Base-by-base conservation (phyloP, 2,329 filamentous ascomycete species). In the Tothia fuscella region DNA sequence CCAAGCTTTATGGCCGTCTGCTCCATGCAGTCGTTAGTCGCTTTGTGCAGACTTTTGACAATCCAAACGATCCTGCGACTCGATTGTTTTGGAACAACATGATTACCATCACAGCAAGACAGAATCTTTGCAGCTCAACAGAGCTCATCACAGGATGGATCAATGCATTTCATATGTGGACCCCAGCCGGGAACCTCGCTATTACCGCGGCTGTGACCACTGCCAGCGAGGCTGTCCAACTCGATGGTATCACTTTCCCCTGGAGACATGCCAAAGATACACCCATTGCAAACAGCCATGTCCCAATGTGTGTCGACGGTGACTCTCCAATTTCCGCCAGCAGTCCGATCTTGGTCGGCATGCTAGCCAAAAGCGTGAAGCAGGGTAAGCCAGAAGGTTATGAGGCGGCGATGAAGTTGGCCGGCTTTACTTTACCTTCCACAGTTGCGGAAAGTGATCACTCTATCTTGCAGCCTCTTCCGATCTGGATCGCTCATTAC, bases 151-250 rank as follows among this genome's bases (percentile, higher is more conserved):
- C 19, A 6, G 46, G 46, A 7, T 49, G 46, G 47, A 22, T 49
- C n/a, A 46, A 36, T 20, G 47, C 33, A 5, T 48, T 49, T 28
- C 38, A 38, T 17, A 46, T 33, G 40, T 49, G 46, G 47, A 34
- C 43, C 20, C 13, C n/a, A 10, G 30, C 36, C 22, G 47, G 46
- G 7, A 19, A 34, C 31, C 17, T 13, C 7, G 9, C 17, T 9
- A 13, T 9, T 9, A 7, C 31, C 17, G 7, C 9, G 17, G 31
- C 12, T 7, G 7, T 10, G 13, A 16, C 14, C 9, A 16, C 9
- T 13, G 14, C 9, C 31, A 34, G 17, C 31, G 31, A 34, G 17
- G 14, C 12, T 9, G 9, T 19, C 9, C 12, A 13, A 34, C 31
- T 34, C 17, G 31, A 34, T 34, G 17, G 31, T 13, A 9, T 34